phyloP scores from a whole-genome alignment of 305 asterid genomes.

The Fraxinus baroniana region DNA sequence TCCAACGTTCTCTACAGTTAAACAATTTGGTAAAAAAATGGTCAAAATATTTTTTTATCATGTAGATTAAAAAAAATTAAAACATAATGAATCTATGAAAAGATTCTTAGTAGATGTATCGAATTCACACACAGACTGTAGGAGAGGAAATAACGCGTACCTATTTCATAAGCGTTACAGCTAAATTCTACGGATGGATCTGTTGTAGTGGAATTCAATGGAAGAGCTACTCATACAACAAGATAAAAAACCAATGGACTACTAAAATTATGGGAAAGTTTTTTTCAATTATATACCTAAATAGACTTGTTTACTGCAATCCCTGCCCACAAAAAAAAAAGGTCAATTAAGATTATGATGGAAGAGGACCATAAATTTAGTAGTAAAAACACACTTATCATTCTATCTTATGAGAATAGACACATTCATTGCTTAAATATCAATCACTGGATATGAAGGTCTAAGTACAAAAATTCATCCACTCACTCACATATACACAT shows the following conservation, averaged over 20 bases:
- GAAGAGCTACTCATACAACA: too few relatives aligned
- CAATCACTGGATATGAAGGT: neutral
- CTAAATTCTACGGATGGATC: too few relatives aligned
- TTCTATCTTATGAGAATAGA: neutral
- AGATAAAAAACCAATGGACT: neutral
- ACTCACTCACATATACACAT: neutral
- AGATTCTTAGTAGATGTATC: too few relatives aligned
- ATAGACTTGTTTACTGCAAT: slow-evolving; percentile 93
- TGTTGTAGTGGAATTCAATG: too few relatives aligned
- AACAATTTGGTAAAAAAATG: too few relatives aligned
- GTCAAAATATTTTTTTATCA: too few relatives aligned
- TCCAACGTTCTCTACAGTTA: too few relatives aligned
- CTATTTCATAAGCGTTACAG: too few relatives aligned
- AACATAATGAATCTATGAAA: too few relatives aligned
- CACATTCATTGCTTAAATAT: neutral
- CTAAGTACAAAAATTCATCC: neutral
- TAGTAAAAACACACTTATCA: neutral
- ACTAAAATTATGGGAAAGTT: neutral
- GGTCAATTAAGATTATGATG: slow-evolving; percentile 26
- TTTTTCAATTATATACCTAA: slow-evolving; percentile 51
- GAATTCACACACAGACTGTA: too few relatives aligned
- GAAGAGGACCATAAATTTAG: neutral
- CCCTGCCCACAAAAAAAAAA: slow-evolving; percentile 59
- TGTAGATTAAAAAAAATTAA: too few relatives aligned
- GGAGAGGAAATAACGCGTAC: too few relatives aligned